These are phyloP conservation scores for Podospora tetraspora DNA, from an alignment of 495 filamentous ascomycete genomes.

Conservation along the genomic window DNA sequence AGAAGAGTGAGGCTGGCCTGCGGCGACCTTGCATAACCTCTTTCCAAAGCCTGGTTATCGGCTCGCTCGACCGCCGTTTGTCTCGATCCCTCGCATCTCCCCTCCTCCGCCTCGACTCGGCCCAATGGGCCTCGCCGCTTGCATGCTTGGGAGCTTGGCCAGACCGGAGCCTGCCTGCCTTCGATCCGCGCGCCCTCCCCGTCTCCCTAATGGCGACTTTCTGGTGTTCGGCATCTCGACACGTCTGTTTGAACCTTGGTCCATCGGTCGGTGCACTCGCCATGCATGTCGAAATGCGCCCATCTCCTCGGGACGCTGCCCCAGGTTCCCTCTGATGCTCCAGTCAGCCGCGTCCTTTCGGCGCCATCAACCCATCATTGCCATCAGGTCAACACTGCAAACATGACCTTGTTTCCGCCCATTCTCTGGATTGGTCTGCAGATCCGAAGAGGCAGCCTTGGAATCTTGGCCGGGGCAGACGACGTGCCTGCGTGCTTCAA, in stretches of 20 bases:
- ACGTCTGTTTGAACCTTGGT: not conserved
- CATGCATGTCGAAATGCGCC: not conserved
- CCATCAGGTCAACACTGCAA: not conserved
- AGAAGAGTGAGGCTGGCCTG: slow-evolving; percentile 9
- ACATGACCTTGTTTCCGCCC: not conserved
- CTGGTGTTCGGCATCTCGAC: not conserved
- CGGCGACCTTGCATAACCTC: not conserved
- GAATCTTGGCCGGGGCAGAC: not conserved
- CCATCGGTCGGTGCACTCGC: not conserved
- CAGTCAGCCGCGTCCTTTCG: slow-evolving; percentile 3
- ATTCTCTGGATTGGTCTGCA: not conserved
- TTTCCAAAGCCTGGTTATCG: not conserved
- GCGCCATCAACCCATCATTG: not conserved
- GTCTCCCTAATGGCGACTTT: too few relatives aligned
- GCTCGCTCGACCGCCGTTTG: not conserved
- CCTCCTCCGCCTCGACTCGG: not conserved
- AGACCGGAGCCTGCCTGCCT: not conserved
- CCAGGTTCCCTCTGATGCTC: slow-evolving; percentile 1
- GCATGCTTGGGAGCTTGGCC: not conserved
- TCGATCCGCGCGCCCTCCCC: too few relatives aligned
- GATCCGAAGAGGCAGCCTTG: slow-evolving; percentile 4
- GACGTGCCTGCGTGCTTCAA: not conserved
- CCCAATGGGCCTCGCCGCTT: slow-evolving; percentile 1
- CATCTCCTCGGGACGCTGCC: not conserved
- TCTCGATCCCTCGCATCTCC: not conserved